phyloP scores from a whole-genome alignment of 768 basidiomycete species.

The Suillus hirtellus region DNA sequence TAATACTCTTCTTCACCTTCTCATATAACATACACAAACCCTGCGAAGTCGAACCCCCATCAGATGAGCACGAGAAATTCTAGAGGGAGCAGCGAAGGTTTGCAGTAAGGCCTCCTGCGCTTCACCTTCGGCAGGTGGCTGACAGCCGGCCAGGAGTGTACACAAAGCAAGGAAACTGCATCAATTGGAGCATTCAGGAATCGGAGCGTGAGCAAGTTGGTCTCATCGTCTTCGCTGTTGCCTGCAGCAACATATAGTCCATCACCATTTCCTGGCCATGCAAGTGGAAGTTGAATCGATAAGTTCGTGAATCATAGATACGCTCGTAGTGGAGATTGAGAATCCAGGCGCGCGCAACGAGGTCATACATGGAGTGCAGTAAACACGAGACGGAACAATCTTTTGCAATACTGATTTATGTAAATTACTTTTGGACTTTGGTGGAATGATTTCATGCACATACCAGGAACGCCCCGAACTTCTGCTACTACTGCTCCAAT shows the following conservation, averaged over 20 bases:
- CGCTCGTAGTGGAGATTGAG: conserved; percentile 52
- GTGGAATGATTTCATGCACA: conserved; percentile 16
- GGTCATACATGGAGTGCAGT: conserved; percentile 55
- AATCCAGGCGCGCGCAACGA: conserved; percentile 63
- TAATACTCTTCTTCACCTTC: conserved; percentile 16
- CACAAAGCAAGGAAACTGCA: conserved; percentile 43
- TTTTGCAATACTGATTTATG: conserved; percentile 24
- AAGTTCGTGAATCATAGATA: conserved; percentile 30
- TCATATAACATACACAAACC: neutral
- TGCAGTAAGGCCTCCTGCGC: neutral
- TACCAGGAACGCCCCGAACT: conserved; percentile 43
- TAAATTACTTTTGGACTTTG: neutral
- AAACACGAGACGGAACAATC: conserved; percentile 43
- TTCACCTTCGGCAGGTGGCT: conserved; percentile 3
- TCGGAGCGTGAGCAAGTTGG: conserved; percentile 29
- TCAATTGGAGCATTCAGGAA: conserved; percentile 43
- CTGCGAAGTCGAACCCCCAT: neutral
- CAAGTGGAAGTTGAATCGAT: conserved; percentile 6
- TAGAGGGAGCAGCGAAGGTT: neutral
- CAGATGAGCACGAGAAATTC: neutral
- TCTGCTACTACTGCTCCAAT: conserved; percentile 52
- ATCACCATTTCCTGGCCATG: neutral
- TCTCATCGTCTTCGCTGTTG: conserved; percentile 7
- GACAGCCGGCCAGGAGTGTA: conserved; percentile 30
- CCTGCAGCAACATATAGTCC: neutral